Evolutionary conservation across 106 monocot species (phyloP).

Genomic region (Acorus gramineus): DNA sequence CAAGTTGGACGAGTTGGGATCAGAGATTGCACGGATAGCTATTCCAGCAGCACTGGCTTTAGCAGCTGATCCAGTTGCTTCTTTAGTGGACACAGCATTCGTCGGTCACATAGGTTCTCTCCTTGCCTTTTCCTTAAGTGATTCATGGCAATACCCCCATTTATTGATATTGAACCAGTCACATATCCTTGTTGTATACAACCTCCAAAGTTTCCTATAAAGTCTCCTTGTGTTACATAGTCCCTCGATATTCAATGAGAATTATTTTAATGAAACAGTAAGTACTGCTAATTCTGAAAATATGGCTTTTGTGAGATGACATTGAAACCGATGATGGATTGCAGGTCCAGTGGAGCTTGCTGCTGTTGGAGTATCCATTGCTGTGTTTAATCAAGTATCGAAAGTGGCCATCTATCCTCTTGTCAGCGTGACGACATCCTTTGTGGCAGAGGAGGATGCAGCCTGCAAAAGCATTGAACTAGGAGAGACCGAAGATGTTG

Average conservation of each 20-base stretch:
- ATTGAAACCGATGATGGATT: not conserved
- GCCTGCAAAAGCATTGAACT: slow-evolving; percentile 12
- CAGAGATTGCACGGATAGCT: slow-evolving; percentile 52
- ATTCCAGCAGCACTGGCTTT: slow-evolving; percentile 59
- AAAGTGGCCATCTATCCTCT: slow-evolving; percentile 62
- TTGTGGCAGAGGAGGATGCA: slow-evolving; percentile 77
- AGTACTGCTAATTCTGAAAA: too few species aligned
- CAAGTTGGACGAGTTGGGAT: slow-evolving; percentile 52
- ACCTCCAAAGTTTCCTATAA: too few species aligned
- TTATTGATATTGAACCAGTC: too few species aligned
- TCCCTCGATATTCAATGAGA: too few species aligned
- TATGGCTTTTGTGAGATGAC: too few species aligned
- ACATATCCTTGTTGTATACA: too few species aligned
- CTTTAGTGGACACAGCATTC: slow-evolving; percentile 65
- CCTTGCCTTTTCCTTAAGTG: not conserved
- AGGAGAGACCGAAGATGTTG: slow-evolving; percentile 13
- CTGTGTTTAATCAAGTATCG: too few species aligned
- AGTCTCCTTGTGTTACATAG: too few species aligned
- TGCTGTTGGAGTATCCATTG: too few species aligned
- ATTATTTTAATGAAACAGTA: too few species aligned
- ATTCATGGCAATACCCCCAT: too few species aligned
- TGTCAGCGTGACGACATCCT: slow-evolving; percentile 74
- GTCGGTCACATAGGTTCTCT: slow-evolving; percentile 54
- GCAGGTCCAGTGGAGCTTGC: too few species aligned
- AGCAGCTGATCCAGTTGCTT: slow-evolving; percentile 59